These are phyloP conservation scores for Wickerhamiella alocasiicola DNA, from an alignment of 805 yeast genomes.

Conservation along the genomic window DNA sequence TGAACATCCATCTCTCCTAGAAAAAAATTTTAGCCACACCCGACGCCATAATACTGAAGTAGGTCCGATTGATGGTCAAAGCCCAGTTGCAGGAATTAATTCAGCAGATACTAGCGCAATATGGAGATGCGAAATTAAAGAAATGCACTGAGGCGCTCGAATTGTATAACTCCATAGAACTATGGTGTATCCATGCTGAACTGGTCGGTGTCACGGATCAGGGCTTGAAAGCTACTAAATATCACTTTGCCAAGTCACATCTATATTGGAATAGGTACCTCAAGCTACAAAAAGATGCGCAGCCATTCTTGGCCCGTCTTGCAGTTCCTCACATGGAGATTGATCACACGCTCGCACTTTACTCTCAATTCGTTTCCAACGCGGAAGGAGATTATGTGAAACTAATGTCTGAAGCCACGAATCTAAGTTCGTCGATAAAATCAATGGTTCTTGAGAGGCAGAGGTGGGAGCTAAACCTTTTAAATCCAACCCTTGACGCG, in stretches of 20 bases:
- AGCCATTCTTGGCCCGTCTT: background rate
- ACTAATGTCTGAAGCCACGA: background rate
- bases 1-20: conserved; percentile 51
- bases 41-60: background rate
- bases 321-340: background rate
- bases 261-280: conserved; percentile 2
- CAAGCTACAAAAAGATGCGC: background rate
- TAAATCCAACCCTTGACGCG: background rate
- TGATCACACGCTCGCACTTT: background rate
- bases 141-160: background rate
- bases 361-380: background rate
- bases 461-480: conserved; percentile 3
- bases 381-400: background rate
- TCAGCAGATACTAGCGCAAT: too few species aligned
- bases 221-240: background rate
- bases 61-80: too few species aligned
- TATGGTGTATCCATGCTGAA: conserved; percentile 4
- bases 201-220: background rate
- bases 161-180: background rate
- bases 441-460: background rate
- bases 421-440: background rate
- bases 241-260: conserved; percentile 1
- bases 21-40: background rate
- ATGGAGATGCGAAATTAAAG: background rate
- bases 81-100: too few species aligned